Evolutionary conservation across 2,329 filamentous ascomycete genomes (phyloP), one percentile per base, ranked within the genome.

Genomic region (Aureobasidium sp.): DNA sequence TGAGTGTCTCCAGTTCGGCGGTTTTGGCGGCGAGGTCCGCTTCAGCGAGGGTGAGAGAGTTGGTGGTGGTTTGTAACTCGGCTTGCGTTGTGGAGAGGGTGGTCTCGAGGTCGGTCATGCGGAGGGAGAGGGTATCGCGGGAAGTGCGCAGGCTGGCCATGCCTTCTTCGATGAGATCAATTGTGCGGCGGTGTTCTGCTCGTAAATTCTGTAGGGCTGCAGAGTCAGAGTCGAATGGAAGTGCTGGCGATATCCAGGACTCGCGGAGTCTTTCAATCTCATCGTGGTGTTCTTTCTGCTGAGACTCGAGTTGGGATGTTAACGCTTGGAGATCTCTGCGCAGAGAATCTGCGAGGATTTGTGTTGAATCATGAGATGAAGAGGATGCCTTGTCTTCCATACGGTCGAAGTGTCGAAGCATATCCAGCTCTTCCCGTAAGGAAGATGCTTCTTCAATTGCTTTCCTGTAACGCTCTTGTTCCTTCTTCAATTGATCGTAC

Each of bases 341-440:
- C 1, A 63, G 41, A 25, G 29, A 21, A 1, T 63, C 41, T 67
- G 61, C 47, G 13, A 59, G 36, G 2, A 42, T n/a, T 30, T 37
- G 45, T 32, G 27, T 50, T 10, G 15, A 27, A 3, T 44, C 29
- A 15, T 27, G 25, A 13, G 5, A 32, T 32, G 30, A 21, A 27
- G 25, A n/a, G 11, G 39, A 10, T 2, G 6, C 3, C 15, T 44
- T 34, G 42, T 36, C 34, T 45, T 48, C 32, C 6, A 52, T 41
- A 11, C 47, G 53, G 10, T 37, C n/a, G 5, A 59, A 53, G 1
- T 65, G 63, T 6, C 64, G 66, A 15, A 66, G 62, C 37, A 65
- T 62, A 11, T 71, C 67, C 4, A 69, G 62, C 37, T 69, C 68
- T 41, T 71, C 63, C 13, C 65, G 63, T 25, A 66, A 62, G 10